phyloP scores from a whole-genome alignment of 2,329 filamentous ascomycete species.

The Gaeumannomyces tritici region DNA sequence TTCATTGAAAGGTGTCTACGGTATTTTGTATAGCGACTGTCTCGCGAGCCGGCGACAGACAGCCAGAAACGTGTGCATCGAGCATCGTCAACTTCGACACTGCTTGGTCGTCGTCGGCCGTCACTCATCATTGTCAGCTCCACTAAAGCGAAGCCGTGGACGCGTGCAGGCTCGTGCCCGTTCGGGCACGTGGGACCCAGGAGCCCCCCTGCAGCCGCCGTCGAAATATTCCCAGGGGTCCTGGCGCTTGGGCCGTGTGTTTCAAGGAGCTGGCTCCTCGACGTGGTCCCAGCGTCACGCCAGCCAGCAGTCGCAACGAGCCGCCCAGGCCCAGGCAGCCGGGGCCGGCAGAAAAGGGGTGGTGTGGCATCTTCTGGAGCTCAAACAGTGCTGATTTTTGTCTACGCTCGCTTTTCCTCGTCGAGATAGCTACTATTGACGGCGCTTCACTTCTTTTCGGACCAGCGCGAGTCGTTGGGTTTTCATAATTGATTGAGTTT shows the following conservation, averaged over 20 bases:
- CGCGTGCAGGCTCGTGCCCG: not conserved
- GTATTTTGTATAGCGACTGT: not conserved
- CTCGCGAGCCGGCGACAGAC: not conserved
- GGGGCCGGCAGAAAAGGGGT: not conserved
- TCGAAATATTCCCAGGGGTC: conserved; percentile 1
- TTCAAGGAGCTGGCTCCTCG: not conserved
- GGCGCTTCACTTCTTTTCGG: not conserved
- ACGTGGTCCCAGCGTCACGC: not conserved
- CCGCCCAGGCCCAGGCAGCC: no score
- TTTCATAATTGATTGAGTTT: not conserved
- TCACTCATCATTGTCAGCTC: no score
- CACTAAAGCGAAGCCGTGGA: no score
- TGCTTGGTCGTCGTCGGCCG: no score
- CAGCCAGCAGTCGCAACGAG: no score
- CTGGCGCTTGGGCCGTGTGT: not conserved
- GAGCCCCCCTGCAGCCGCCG: not conserved
- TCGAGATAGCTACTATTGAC: not conserved
- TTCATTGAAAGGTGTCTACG: not conserved
- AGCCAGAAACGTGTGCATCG: no score
- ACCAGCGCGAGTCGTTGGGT: not conserved
- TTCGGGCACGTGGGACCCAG: not conserved
- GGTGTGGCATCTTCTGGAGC: not conserved
- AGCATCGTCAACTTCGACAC: no score
- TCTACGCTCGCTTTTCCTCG: not conserved
- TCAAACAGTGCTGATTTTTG: not conserved